These are phyloP conservation scores for Talaromyces albobiverticillius DNA, from an alignment of 2,329 filamentous ascomycete genomes.

Conservation along the genomic window DNA sequence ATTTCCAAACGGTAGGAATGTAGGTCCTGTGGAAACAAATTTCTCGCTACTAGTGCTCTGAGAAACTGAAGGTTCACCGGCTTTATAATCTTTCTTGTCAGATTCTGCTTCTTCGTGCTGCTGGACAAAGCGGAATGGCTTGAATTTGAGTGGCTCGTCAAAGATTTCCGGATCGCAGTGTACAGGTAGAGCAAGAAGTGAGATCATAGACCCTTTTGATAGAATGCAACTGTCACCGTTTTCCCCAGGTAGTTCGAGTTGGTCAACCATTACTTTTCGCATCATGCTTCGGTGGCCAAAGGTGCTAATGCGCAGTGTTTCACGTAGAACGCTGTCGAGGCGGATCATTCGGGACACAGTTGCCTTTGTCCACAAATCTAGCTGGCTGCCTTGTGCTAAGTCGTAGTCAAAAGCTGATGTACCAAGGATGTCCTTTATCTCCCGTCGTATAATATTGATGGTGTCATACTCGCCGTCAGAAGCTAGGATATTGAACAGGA, in stretches of 20 bases:
- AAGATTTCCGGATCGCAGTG: conserved; percentile 29
- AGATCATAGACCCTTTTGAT: conserved; percentile 19
- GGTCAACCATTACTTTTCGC: conserved; percentile 25
- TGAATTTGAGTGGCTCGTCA: conserved; percentile 37
- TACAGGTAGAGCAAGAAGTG: conserved; percentile 18
- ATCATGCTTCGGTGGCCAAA: conserved; percentile 24
- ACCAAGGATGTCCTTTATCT: conserved; percentile 23
- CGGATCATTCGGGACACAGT: conserved; percentile 37
- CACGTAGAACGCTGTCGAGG: conserved; percentile 41
- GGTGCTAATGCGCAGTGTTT: conserved; percentile 41
- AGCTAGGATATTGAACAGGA: conserved; percentile 37
- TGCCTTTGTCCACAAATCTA: conserved; percentile 40
- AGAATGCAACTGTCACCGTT: conserved; percentile 13
- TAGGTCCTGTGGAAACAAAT: conserved; percentile 53
- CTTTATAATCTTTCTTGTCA: not conserved
- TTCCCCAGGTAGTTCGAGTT: conserved; percentile 15
- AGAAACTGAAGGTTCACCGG: no score
- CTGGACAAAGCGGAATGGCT: conserved; percentile 41
- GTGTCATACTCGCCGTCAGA: conserved; percentile 39
- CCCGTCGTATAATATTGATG: conserved; percentile 36
- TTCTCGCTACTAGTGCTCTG: conserved; percentile 40
- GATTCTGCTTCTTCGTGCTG: conserved; percentile 20
- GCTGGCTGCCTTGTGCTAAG: no score
- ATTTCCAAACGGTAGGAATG: conserved; percentile 56
- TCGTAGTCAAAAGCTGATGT: not conserved